phyloP scores from a whole-genome alignment of 129 eudicot species.

The Escallonia rubra region DNA sequence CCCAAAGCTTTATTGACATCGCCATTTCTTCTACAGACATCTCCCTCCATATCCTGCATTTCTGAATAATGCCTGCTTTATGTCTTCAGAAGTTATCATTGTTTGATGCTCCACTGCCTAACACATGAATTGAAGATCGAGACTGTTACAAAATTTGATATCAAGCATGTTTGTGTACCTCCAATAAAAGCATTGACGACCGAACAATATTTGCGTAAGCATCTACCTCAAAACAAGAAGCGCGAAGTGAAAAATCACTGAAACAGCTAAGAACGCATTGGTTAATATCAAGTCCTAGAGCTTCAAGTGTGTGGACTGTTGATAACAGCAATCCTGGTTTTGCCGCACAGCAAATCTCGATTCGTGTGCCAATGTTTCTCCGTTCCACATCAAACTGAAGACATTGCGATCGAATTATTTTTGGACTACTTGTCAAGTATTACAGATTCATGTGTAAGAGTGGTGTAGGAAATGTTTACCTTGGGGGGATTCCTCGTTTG shows the following conservation, averaged over 20 bases:
- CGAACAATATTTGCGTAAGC: not conserved
- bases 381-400: slow-evolving; percentile 71
- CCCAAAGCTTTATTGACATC: slow-evolving; percentile 2
- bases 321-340: slow-evolving; percentile 72
- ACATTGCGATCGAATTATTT: not conserved
- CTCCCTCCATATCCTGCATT: slow-evolving; percentile 93
- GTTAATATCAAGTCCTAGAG: slow-evolving; percentile 73
- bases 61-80: slow-evolving; percentile 63
- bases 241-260: slow-evolving; percentile 68
- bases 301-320: slow-evolving; percentile 64
- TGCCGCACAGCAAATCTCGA: slow-evolving; percentile 63
- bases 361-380: slow-evolving; percentile 42
- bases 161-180: too few relatives aligned
- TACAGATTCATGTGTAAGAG: not conserved
- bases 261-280: slow-evolving; percentile 86
- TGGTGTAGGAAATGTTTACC: slow-evolving; percentile 28
- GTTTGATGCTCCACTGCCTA: slow-evolving; percentile 52
- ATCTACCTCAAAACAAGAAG: slow-evolving; percentile 81
- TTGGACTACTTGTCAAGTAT: not conserved
- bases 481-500: slow-evolving; percentile 54
- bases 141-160: not conserved
- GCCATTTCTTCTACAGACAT: slow-evolving; percentile 39
- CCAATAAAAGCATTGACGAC: too few relatives aligned
- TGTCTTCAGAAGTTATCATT: slow-evolving; percentile 52
- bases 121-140: not conserved